Percentiles rank a stretch among this genome's conserved stretches.
phyloP scores from a whole-genome alignment of 2,329 filamentous ascomycete genomes.

The Hymenoscyphus repandus region DNA sequence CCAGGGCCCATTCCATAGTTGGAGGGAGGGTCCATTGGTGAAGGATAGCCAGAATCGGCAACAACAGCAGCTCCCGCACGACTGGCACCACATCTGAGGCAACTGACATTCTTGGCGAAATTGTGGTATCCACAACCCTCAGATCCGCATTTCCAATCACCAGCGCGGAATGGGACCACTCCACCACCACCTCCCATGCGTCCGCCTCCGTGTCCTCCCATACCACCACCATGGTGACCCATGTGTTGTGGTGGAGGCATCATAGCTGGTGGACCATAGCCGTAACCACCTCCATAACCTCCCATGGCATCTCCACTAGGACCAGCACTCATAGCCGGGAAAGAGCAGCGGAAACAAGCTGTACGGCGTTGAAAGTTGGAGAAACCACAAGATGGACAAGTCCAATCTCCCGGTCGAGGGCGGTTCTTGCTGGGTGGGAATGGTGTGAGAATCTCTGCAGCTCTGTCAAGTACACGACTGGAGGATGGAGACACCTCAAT shows the following conservation, averaged over 20 bases:
- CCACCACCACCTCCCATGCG: slow-evolving; percentile 78
- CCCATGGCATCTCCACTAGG: slow-evolving; percentile 67
- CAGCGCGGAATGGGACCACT: slow-evolving; percentile 93
- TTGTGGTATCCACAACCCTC: slow-evolving; percentile 98
- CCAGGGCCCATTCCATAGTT: slow-evolving; percentile 81
- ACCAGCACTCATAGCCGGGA: slow-evolving; percentile 83
- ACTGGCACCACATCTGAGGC: slow-evolving; percentile 90
- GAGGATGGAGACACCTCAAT: slow-evolving; percentile 98
- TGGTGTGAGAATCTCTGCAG: slow-evolving; percentile 90
- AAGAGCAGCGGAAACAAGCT: slow-evolving; percentile 97
- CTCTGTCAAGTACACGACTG: slow-evolving; percentile 92
- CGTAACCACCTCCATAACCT: slow-evolving; percentile 56
- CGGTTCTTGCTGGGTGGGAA: slow-evolving; percentile 99
- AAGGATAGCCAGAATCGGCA: slow-evolving; percentile 86
- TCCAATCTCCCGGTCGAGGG: slow-evolving; percentile 96
- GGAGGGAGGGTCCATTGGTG: slow-evolving; percentile 80
- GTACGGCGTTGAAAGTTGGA: slow-evolving; percentile 99
- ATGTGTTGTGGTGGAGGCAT: slow-evolving; percentile 75
- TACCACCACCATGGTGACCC: slow-evolving; percentile 50
- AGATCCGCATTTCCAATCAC: slow-evolving; percentile 98
- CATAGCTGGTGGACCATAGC: slow-evolving; percentile 71
- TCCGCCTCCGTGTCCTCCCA: slow-evolving; percentile 51
- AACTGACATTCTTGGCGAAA: slow-evolving; percentile 99
- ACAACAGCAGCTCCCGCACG: slow-evolving; percentile 91
- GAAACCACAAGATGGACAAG: slow-evolving; percentile 96